Evolutionary conservation across 192 early-diverging fungal species (phyloP).

Genomic region (Entophlyctis luteolus): DNA sequence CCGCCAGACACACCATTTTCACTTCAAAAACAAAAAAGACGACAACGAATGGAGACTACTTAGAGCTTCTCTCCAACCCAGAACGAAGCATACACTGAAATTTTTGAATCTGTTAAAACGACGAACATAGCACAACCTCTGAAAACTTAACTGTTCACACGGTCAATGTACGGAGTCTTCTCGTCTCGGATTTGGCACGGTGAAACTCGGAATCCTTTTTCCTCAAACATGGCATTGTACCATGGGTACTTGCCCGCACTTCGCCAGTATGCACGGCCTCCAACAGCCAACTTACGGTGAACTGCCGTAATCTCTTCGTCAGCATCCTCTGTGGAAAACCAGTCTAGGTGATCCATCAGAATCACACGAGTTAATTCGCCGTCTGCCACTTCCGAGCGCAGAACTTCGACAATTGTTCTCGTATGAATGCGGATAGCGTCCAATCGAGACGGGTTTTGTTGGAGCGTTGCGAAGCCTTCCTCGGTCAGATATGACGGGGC

Average conservation of each 20-base stretch:
- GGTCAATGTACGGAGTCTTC: conserved; percentile 63
- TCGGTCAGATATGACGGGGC: conserved; percentile 75
- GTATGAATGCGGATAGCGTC: conserved; percentile 77
- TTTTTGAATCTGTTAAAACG: not conserved
- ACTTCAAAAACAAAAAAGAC: not conserved
- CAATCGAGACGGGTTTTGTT: conserved; percentile 36
- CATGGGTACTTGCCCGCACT: conserved; percentile 75
- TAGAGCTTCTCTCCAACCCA: conserved; percentile 21
- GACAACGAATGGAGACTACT: too few relatives aligned
- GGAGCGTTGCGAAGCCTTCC: conserved; percentile 60
- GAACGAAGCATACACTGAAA: conserved; percentile 23
- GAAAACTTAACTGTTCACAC: conserved; percentile 80
- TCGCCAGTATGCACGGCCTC: conserved; percentile 77
- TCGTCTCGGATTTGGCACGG: conserved; percentile 66
- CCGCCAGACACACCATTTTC: too few relatives aligned
- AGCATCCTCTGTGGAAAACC: conserved; percentile 69
- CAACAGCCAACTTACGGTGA: conserved; percentile 50
- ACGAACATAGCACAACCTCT: conserved; percentile 26
- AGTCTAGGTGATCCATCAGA: conserved; percentile 87
- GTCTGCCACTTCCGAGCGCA: conserved; percentile 47
- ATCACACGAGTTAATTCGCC: conserved; percentile 71
- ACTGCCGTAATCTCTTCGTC: conserved; percentile 68
- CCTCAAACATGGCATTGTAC: conserved; percentile 74
- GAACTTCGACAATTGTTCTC: conserved; percentile 69
- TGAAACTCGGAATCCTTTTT: conserved; percentile 64